Evolutionary conservation across 2,329 filamentous ascomycete species (phyloP).

Genomic region (Cladophialophora chaetospira): DNA sequence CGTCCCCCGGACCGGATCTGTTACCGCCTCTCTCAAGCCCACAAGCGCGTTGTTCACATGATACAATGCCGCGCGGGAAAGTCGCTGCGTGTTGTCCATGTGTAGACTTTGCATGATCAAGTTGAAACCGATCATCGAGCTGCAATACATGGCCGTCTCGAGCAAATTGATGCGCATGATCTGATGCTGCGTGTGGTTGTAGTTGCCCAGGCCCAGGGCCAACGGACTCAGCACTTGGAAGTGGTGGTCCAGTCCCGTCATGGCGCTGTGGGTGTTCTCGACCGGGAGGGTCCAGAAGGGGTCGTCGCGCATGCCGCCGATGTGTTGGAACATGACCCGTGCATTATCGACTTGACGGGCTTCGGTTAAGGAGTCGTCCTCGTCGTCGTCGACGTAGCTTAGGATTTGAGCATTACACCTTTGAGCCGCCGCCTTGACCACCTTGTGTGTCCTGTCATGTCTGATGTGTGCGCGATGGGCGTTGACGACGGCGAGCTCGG

Average conservation of each 20-base stretch:
- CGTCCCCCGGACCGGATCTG: constrained; percentile 1
- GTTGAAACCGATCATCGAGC: constrained; percentile 12
- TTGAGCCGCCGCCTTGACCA: not conserved
- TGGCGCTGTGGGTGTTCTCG: constrained; percentile 4
- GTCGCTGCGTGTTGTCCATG: not conserved
- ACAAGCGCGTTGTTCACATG: constrained; percentile 9
- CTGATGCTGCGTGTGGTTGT: constrained; percentile 4
- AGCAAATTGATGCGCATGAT: constrained; percentile 10
- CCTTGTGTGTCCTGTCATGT: not conserved
- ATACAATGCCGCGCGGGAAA: constrained; percentile 1
- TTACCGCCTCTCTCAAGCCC: not conserved
- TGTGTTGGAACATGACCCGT: not conserved
- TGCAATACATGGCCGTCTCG: constrained; percentile 15
- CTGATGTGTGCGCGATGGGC: constrained; percentile 4
- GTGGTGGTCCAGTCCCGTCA: constrained; percentile 9
- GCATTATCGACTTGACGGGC: not conserved
- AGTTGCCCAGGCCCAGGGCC: constrained; percentile 11
- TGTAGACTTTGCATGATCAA: constrained; percentile 9
- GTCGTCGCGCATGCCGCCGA: constrained; percentile 11
- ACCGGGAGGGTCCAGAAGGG: constrained; percentile 17
- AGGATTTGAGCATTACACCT: not conserved
- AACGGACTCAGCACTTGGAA: constrained; percentile 15
- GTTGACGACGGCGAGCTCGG: constrained; percentile 6
- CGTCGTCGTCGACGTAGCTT: not conserved
- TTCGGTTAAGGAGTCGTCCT: not conserved